Conservation (phyloP, 140 eudicot genomes). For the Artemisia princeps region DNA sequence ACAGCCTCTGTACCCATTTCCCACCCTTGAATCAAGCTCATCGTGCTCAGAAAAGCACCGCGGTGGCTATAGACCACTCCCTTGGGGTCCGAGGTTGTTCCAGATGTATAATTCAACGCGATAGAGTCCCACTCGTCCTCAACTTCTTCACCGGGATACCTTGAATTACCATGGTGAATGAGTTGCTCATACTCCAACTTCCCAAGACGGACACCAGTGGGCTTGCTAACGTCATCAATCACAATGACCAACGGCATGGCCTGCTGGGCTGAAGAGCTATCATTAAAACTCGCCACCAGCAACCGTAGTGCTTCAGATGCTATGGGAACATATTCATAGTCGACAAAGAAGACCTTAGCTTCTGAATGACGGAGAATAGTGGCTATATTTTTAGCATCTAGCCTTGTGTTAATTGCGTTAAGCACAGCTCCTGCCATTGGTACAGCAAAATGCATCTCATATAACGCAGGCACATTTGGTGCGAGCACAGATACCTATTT, state of each 20-base stretch:
- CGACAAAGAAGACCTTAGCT: constrained; percentile 65
- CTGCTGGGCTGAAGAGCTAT: background rate
- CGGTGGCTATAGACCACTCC: constrained; percentile 87
- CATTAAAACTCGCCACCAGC: constrained; percentile 21
- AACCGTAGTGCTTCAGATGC: constrained; percentile 42
- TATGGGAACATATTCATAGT: constrained; percentile 39
- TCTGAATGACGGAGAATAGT: constrained; percentile 58
- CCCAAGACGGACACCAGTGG: constrained; percentile 56
- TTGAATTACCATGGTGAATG: constrained; percentile 35
- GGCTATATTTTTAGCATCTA: constrained; percentile 48
- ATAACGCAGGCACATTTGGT: constrained; percentile 65
- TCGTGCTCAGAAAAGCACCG: constrained; percentile 78
- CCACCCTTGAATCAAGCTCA: constrained; percentile 75
- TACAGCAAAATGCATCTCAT: constrained; percentile 78
- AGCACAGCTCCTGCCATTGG: constrained; percentile 83
- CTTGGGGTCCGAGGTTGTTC: constrained; percentile 76
- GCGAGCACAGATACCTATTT: constrained; percentile 71
- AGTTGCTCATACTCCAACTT: constrained; percentile 62
- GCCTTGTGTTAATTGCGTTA: constrained; percentile 58
- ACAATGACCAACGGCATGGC: constrained; percentile 46
- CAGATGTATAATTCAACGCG: constrained; percentile 69
- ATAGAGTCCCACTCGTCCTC: constrained; percentile 77
- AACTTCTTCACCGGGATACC: constrained; percentile 35
- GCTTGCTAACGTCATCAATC: constrained; percentile 50
- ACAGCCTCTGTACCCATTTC: constrained; percentile 75